phyloP scores from a whole-genome alignment of 352 stramenopile genomes.

The Peronospora farinosa region DNA sequence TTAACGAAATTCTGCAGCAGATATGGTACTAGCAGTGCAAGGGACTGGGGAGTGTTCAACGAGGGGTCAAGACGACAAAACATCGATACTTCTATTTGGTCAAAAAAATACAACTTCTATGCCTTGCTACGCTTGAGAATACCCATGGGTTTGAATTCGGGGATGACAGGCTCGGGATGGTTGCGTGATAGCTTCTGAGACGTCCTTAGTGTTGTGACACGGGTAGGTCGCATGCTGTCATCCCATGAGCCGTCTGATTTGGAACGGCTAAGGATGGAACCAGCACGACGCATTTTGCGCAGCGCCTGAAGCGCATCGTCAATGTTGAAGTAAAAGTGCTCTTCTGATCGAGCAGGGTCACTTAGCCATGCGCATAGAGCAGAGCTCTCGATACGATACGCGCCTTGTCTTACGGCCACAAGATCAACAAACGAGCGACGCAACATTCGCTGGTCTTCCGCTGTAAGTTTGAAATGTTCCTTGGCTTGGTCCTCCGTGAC shows the following conservation, averaged over 20 bases:
- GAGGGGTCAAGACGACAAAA: conserved; percentile 6
- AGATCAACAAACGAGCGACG: conserved; percentile 73
- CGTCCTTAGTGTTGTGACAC: conserved; percentile 13
- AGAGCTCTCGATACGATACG: conserved; percentile 70
- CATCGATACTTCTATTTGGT: conserved; percentile 23
- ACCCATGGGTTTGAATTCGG: conserved; percentile 43
- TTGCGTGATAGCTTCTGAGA: conserved; percentile 21
- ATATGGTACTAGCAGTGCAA: too few species aligned
- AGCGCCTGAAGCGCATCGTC: conserved; percentile 43
- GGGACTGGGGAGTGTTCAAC: not conserved
- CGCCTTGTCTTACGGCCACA: conserved; percentile 49
- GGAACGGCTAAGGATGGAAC: conserved; percentile 10
- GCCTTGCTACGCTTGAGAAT: conserved; percentile 45
- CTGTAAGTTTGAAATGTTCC: conserved; percentile 43
- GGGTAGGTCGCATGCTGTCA: conserved; percentile 12
- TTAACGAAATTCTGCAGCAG: too few species aligned
- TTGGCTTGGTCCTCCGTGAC: conserved; percentile 66
- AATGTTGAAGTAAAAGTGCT: conserved; percentile 62
- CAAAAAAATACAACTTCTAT: conserved; percentile 18
- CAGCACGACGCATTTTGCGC: conserved; percentile 29
- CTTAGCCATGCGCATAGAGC: conserved; percentile 66
- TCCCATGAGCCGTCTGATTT: conserved; percentile 27
- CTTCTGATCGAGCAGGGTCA: conserved; percentile 40
- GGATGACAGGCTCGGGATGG: conserved; percentile 23
- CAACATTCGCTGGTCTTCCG: conserved; percentile 64